Conservation (phyloP, 176 grass and related monocot genomes). For the Carex kokanica region DNA sequence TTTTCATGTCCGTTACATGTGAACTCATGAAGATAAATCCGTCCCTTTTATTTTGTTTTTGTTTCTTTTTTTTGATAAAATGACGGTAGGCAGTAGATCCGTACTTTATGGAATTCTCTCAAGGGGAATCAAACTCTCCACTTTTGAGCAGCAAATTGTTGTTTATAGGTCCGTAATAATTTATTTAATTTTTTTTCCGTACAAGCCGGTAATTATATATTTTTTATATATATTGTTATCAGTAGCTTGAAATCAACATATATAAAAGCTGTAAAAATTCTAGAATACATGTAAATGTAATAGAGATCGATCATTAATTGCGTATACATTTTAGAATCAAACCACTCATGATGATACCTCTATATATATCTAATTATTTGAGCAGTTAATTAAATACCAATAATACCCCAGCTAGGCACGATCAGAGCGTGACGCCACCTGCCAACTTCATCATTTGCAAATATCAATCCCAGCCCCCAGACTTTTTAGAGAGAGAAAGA, state of each 20-base stretch:
- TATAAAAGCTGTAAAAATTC: background rate
- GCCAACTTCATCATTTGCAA: slow-evolving; percentile 18
- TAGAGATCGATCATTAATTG: no score
- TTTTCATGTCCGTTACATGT: no score
- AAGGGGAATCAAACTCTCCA: no score
- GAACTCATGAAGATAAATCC: background rate
- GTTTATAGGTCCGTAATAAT: background rate
- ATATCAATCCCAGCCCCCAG: background rate
- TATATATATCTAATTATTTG: background rate
- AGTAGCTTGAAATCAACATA: no score
- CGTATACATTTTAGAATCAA: background rate
- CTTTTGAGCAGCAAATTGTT: no score
- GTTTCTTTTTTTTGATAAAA: no score
- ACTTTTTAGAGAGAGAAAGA: background rate
- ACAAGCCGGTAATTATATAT: background rate
- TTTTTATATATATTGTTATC: background rate
- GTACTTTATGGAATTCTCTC: no score
- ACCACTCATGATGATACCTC: background rate
- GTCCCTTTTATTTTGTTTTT: no score
- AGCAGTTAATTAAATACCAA: background rate
- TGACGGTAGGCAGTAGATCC: no score
- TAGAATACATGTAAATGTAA: background rate
- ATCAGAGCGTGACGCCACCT: background rate
- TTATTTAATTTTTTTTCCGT: background rate
- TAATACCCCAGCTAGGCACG: background rate